A percentile compares a stretch with the other conserved stretches of the same genome.
Evolutionary conservation across 306 rosid genomes (phyloP).

Genomic region (Prunus dulcis): DNA sequence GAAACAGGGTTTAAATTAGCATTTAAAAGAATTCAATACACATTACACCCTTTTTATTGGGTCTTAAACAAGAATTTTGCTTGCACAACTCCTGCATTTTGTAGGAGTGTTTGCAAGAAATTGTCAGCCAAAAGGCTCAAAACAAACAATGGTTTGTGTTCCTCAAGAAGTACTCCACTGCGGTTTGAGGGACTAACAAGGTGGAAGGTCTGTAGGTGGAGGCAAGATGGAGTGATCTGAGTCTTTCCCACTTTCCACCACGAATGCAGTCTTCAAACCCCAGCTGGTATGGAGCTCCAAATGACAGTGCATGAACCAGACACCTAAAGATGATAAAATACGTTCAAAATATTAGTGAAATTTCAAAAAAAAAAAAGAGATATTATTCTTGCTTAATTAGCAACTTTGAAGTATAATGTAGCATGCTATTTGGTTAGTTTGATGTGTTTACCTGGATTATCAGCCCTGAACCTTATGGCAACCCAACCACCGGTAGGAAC

Average conservation of each 20-base stretch:
- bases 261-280: conserved; percentile 44
- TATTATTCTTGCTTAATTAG: not conserved
- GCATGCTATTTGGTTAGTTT: not conserved
- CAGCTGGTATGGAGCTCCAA: conserved; percentile 41
- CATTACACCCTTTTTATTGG: not conserved
- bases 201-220: conserved; percentile 41
- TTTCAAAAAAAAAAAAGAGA: not conserved
- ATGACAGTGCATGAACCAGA: conserved; percentile 46
- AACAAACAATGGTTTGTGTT: not conserved
- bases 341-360: not conserved
- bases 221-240: conserved; percentile 26
- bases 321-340: conserved; percentile 14
- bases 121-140: not conserved
- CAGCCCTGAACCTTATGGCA: conserved; percentile 36
- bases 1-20: not conserved
- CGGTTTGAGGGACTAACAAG: conserved; percentile 1
- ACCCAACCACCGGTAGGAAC: conserved; percentile 42
- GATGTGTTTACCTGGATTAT: conserved; percentile 31
- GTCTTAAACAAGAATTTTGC: not conserved
- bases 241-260: conserved; percentile 27
- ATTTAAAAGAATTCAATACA: not conserved
- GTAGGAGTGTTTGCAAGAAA: not conserved
- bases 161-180: not conserved
- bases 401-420: not conserved
- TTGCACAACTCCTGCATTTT: not conserved